phyloP scores from a whole-genome alignment of 768 basidiomycete species.

The Suillus luteus region DNA sequence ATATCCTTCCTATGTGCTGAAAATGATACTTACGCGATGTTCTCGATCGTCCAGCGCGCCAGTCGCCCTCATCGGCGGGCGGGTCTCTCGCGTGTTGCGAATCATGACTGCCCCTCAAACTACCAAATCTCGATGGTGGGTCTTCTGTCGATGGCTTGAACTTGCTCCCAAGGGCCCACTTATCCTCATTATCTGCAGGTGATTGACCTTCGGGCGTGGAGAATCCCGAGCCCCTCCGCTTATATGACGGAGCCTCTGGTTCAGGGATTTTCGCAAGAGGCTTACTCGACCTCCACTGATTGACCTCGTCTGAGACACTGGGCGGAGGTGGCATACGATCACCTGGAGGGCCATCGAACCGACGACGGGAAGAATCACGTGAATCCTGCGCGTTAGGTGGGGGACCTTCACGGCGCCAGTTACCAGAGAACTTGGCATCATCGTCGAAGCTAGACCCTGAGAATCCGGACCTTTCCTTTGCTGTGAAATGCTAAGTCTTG shows the following conservation, averaged over 20 bases:
- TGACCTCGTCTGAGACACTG: conserved; percentile 58
- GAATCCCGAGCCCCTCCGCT: conserved; percentile 62
- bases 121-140: conserved; percentile 48
- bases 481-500: conserved; percentile 40
- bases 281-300: conserved; percentile 73
- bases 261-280: conserved; percentile 44
- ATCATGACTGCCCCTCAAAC: conserved; percentile 52
- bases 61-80: conserved; percentile 63
- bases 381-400: conserved; percentile 68
- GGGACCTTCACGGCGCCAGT: conserved; percentile 89
- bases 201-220: conserved; percentile 43
- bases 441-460: conserved; percentile 58
- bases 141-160: conserved; percentile 59
- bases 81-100: conserved; percentile 52
- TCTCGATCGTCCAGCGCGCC: conserved; percentile 58
- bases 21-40: conserved; percentile 59
- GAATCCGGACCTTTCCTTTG: conserved; percentile 71
- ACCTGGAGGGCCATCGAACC: conserved; percentile 55
- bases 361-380: conserved; percentile 65
- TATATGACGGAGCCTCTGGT: conserved; percentile 46
- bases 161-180: conserved; percentile 74
- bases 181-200: conserved; percentile 76
- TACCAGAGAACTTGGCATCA: conserved; percentile 77
- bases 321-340: conserved; percentile 47
- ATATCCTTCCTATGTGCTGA: conserved; percentile 16